phyloP scores from a whole-genome alignment of 2,329 filamentous ascomycete species.

The Aspergillus tamarii region DNA sequence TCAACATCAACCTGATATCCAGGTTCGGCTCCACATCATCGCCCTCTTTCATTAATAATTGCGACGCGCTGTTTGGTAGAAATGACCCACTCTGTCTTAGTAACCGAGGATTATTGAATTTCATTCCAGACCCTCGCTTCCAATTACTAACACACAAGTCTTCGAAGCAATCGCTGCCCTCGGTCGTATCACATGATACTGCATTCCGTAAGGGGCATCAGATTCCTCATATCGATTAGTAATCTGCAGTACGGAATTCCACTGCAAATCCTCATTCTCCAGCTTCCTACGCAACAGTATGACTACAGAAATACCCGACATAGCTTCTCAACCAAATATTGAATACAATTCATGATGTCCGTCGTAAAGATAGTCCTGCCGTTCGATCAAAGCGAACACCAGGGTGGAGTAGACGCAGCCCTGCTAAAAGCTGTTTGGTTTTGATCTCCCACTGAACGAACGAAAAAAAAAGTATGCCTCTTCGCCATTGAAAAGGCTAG shows the following conservation, averaged over 20 bases:
- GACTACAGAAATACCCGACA: not conserved
- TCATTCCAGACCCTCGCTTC: slow-evolving; percentile 4
- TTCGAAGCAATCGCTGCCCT: too few species aligned
- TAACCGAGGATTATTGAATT: slow-evolving; percentile 11
- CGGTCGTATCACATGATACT: not conserved
- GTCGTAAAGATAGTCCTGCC: slow-evolving; percentile 52
- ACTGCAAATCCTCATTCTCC: not conserved
- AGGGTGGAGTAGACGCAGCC: slow-evolving; percentile 55
- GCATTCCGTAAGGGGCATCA: not conserved
- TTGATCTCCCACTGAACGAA: slow-evolving; percentile 53
- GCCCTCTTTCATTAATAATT: slow-evolving; percentile 29
- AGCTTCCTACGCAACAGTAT: not conserved
- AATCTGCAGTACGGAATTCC: not conserved
- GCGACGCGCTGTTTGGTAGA: slow-evolving; percentile 25
- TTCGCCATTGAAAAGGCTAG: slow-evolving; percentile 39
- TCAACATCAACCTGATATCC: not conserved
- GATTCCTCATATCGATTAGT: too few species aligned
- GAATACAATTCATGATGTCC: slow-evolving; percentile 38
- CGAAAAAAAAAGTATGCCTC: slow-evolving; percentile 47
- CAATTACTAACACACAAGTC: not conserved
- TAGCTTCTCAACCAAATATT: not conserved
- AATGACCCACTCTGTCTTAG: slow-evolving; percentile 10
- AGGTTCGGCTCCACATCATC: slow-evolving; percentile 7
- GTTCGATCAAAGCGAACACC: slow-evolving; percentile 44
- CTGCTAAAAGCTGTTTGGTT: slow-evolving; percentile 54